phyloP scores from a whole-genome alignment of 257 asterid species.

The Solanum boliviense region DNA sequence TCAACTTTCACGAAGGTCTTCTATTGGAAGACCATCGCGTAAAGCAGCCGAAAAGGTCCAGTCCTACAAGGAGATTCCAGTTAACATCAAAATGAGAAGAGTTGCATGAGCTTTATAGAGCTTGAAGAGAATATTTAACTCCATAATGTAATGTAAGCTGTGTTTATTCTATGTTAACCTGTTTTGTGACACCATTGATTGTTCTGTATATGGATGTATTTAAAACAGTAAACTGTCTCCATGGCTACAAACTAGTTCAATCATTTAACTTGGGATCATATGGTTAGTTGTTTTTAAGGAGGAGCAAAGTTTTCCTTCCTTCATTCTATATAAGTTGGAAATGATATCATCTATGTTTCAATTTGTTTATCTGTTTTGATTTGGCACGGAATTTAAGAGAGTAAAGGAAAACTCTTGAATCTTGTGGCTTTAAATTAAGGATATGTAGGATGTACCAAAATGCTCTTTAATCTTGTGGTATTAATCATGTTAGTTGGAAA shows the following conservation, averaged over 20 bases:
- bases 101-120: slow-evolving; percentile 7
- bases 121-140: background rate
- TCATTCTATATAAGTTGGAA: background rate
- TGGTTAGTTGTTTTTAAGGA: background rate
- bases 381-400: background rate
- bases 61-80: slow-evolving; percentile 71
- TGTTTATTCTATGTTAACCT: background rate
- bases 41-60: slow-evolving; percentile 67
- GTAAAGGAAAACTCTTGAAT: background rate
- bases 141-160: background rate
- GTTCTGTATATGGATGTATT: background rate
- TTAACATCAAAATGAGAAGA: slow-evolving; percentile 73
- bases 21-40: slow-evolving; percentile 50
- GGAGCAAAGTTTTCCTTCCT: background rate
- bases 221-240: background rate
- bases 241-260: background rate
- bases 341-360: background rate
- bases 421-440: background rate
- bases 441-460: background rate
- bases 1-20: slow-evolving; percentile 31
- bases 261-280: background rate
- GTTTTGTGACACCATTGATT: background rate
- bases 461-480: background rate
- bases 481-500: background rate
- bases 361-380: background rate